These are phyloP conservation scores for Pseudogymnoascus verrucosus DNA, from an alignment of 2,329 filamentous ascomycete genomes.

Conservation along the genomic window DNA sequence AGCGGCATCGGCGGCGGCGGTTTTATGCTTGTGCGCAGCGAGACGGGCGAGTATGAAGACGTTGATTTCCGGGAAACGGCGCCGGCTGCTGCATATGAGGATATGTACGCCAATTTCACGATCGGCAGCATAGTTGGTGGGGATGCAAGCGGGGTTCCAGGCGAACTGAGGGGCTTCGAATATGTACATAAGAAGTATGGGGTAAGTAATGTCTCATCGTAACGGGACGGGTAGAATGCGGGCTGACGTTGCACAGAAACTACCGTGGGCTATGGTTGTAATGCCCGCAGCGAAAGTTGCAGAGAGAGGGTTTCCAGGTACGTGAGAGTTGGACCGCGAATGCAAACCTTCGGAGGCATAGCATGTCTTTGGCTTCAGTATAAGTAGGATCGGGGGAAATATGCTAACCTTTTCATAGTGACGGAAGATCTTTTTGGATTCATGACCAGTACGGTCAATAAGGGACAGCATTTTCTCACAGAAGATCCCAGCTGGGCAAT, in stretches of 20 bases:
- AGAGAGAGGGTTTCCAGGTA: slow-evolving; percentile 55
- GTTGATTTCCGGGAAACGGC: slow-evolving; percentile 89
- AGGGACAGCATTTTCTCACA: slow-evolving; percentile 48
- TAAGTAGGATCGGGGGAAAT: neutral
- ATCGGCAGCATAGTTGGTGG: slow-evolving; percentile 63
- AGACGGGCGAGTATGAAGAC: slow-evolving; percentile 70
- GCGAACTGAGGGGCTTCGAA: slow-evolving; percentile 71
- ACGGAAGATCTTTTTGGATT: slow-evolving; percentile 67
- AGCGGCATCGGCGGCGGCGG: slow-evolving; percentile 83
- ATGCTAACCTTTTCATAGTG: slow-evolving; percentile 34
- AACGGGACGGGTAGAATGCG: neutral
- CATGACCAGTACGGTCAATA: slow-evolving; percentile 46
- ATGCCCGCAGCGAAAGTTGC: slow-evolving; percentile 68
- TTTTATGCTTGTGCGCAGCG: slow-evolving; percentile 72
- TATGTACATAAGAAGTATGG: slow-evolving; percentile 69
- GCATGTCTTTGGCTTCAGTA: neutral
- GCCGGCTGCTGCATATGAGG: slow-evolving; percentile 68
- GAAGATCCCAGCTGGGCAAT: slow-evolving; percentile 56
- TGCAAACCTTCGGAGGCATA: neutral
- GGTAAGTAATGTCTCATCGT: slow-evolving; percentile 27
- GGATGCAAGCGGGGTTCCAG: slow-evolving; percentile 62
- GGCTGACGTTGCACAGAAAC: slow-evolving; percentile 27
- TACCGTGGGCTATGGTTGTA: slow-evolving; percentile 66
- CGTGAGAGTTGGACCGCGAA: neutral
- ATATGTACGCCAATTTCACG: slow-evolving; percentile 75